phyloP scores from a whole-genome alignment of 345 rosid species.

The Eutrema heterophyllum region DNA sequence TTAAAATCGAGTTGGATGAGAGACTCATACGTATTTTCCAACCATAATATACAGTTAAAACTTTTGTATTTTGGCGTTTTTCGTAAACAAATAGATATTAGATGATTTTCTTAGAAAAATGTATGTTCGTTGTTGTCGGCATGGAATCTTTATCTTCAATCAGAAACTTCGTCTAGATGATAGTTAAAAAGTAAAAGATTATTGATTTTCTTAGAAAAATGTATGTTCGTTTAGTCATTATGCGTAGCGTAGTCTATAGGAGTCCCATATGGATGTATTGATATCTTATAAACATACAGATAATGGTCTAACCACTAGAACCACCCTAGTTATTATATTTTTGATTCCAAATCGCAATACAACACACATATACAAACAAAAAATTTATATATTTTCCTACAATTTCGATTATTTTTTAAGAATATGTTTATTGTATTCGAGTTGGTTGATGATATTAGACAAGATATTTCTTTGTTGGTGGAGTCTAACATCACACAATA shows the following conservation, averaged over 20 bases:
- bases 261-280: neutral
- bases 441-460: constrained; percentile 17
- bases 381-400: neutral
- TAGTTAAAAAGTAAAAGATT: neutral
- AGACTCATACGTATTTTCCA: neutral
- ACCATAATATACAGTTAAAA: neutral
- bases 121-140: constrained; percentile 10
- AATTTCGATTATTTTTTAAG: neutral
- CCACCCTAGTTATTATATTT: constrained; percentile 17
- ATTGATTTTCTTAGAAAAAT: no score
- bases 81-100: neutral
- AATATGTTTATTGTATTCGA: constrained; percentile 12
- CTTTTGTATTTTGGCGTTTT: neutral
- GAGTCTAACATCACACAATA: constrained; percentile 21
- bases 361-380: neutral
- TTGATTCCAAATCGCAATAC: neutral
- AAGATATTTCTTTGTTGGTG: constrained; percentile 9
- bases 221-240: neutral
- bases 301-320: constrained; percentile 24
- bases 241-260: neutral
- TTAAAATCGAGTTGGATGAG: neutral
- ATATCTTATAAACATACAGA: neutral
- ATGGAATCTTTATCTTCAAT: constrained; percentile 25
- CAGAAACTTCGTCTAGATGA: constrained; percentile 21
- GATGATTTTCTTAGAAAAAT: neutral